Conservation (phyloP, 371 early-diverging fungal species). For the Lichtheimia hyalospora region DNA sequence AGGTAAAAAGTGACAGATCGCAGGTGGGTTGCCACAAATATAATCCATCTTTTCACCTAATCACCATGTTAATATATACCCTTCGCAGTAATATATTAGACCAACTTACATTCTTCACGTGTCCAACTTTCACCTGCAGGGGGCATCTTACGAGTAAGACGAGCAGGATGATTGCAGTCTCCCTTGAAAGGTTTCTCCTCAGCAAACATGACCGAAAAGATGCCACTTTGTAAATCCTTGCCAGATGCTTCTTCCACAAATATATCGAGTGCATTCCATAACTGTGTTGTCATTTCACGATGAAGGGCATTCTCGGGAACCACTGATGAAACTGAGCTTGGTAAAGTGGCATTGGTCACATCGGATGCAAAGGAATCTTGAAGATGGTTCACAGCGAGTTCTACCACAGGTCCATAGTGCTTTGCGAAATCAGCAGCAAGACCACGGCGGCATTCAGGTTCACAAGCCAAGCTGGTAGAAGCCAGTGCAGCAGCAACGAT, state of each 20-base stretch:
- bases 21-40: constrained; percentile 70
- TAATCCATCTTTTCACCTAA: constrained; percentile 57
- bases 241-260: constrained; percentile 26
- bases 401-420: constrained; percentile 40
- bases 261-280: constrained; percentile 7
- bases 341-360: constrained; percentile 23
- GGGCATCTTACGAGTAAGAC: constrained; percentile 54
- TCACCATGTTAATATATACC: neutral
- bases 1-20: constrained; percentile 61
- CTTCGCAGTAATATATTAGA: neutral
- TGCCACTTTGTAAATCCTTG: constrained; percentile 32
- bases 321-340: constrained; percentile 22
- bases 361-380: constrained; percentile 28
- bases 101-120: constrained; percentile 54
- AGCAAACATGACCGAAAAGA: constrained; percentile 55
- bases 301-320: constrained; percentile 34
- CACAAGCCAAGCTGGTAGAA: constrained; percentile 46
- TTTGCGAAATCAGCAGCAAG: constrained; percentile 53
- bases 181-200: constrained; percentile 62
- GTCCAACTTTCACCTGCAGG: constrained; percentile 58
- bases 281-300: constrained; percentile 20
- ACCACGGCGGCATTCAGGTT: constrained; percentile 55
- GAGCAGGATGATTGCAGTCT: constrained; percentile 60
- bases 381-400: constrained; percentile 24
- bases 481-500: neutral